Base-by-base conservation (phyloP, 2,329 filamentous ascomycete species). In the Emmonsia crescens region DNA sequence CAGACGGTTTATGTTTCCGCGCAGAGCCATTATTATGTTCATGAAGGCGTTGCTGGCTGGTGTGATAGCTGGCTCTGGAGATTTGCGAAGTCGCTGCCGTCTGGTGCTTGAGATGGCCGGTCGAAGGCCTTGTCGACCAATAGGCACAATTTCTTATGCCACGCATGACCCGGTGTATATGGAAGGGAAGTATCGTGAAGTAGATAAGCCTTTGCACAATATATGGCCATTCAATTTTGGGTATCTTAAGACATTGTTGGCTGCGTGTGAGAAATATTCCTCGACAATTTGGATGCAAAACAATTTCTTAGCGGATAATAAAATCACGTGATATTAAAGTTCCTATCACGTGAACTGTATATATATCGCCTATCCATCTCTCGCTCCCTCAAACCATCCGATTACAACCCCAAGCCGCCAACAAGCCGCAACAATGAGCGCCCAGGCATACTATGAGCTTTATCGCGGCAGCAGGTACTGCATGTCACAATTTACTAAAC, bases 391-490 rank as follows among this genome's bases (percentile, higher is more conserved):
- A 10, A 48, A 55, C 31, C 51, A 51, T 48, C 59, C 60, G 46
- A 59, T 40, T 46, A 64, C 46, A 57, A 42, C 49, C 46, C 52
- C 60, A 19, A 55, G 10, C 63, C 31, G 24, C 27, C 49, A 21
- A 21, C 59, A 55, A 57, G 58, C 52, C 57, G 31, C 61, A 66
- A 77, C 64, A 59, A 82, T 82, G 79, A 79, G 77, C 74, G 70
- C 77, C 69, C 74, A 82, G 65, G 74, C 83, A 67, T 87, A 84
- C 80, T 99, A 97, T 78, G 94, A 99, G 84, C 87, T 99, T 73
- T 99, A 99, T 78, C 90, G 94, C 71, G 88, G 92, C 80, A 96
- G 91, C 85, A 97, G 93, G 94, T 97, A 90, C 76, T 68, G 27
- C 57, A 64, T 58, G 62, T 29, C 58, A 54, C 36, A 40, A 10